These are phyloP conservation scores for Fremontodendron californicum DNA, from an alignment of 345 rosid species.

Conservation along the genomic window DNA sequence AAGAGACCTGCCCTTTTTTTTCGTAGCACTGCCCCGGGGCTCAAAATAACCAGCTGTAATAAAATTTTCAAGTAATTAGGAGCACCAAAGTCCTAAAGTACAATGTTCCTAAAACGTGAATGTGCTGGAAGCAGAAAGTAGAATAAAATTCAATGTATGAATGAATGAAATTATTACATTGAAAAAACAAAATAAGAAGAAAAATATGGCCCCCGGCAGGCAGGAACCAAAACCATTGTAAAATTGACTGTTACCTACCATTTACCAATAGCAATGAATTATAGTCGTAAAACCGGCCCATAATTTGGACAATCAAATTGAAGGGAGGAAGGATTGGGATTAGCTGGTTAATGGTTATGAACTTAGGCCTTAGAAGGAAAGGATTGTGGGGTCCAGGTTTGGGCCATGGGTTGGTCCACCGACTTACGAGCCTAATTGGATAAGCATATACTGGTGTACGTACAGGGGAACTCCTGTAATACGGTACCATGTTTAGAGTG, in stretches of 20 bases:
- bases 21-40: no score
- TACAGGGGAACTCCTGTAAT: not conserved
- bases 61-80: not conserved
- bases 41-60: not conserved
- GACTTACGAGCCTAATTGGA: slow-evolving; percentile 12
- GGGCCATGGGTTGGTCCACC: slow-evolving; percentile 19
- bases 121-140: not conserved
- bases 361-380: not conserved
- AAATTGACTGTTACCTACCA: slow-evolving; percentile 19
- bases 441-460: slow-evolving; percentile 7
- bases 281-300: slow-evolving; percentile 7
- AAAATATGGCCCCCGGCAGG: not conserved
- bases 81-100: not conserved
- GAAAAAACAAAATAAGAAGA: not conserved
- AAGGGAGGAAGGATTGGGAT: not conserved
- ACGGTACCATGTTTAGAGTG: slow-evolving; percentile 12
- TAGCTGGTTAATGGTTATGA: not conserved
- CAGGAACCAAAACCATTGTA: not conserved
- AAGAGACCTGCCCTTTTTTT: not conserved
- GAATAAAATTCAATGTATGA: not conserved
- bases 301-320: not conserved
- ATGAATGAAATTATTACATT: slow-evolving; percentile 2
- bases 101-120: not conserved
- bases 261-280: slow-evolving; percentile 5
- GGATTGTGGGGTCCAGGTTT: slow-evolving; percentile 4